Conservation (phyloP, 1,139 yeast species). For the Hyphopichia pseudoburtonii region DNA sequence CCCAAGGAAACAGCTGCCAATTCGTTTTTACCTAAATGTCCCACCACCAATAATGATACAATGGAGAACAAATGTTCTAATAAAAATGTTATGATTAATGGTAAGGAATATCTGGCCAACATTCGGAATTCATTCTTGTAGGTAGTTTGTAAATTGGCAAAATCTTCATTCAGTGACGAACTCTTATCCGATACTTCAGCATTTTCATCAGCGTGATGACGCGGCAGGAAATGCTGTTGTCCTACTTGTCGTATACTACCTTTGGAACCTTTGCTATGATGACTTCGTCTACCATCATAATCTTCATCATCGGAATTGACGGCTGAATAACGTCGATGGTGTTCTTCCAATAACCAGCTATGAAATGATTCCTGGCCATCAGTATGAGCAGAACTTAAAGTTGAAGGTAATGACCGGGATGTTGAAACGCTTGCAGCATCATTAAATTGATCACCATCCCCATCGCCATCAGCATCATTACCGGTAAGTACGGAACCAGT, state of each 20-base stretch:
- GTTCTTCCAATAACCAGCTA: conserved; percentile 67
- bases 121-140: conserved; percentile 45
- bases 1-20: conserved; percentile 84
- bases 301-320: conserved; percentile 30
- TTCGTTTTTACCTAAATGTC: conserved; percentile 69
- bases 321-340: conserved; percentile 55
- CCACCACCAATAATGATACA: conserved; percentile 70
- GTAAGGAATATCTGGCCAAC: conserved; percentile 56
- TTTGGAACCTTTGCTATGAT: conserved; percentile 2
- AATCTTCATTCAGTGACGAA: no score
- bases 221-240: no score
- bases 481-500: conserved; percentile 43
- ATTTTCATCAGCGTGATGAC: neutral
- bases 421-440: conserved; percentile 55
- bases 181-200: no score
- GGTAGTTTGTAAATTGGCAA: conserved; percentile 46
- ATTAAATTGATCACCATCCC: conserved; percentile 33
- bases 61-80: conserved; percentile 72
- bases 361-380: conserved; percentile 55
- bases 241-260: neutral
- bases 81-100: conserved; percentile 65
- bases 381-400: conserved; percentile 50
- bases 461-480: conserved; percentile 28
- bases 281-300: conserved; percentile 12
- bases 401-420: conserved; percentile 64